These are phyloP conservation scores for Besnoitia besnoiti DNA, from an alignment of 169 alveolate genomes.

Conservation along the genomic window DNA sequence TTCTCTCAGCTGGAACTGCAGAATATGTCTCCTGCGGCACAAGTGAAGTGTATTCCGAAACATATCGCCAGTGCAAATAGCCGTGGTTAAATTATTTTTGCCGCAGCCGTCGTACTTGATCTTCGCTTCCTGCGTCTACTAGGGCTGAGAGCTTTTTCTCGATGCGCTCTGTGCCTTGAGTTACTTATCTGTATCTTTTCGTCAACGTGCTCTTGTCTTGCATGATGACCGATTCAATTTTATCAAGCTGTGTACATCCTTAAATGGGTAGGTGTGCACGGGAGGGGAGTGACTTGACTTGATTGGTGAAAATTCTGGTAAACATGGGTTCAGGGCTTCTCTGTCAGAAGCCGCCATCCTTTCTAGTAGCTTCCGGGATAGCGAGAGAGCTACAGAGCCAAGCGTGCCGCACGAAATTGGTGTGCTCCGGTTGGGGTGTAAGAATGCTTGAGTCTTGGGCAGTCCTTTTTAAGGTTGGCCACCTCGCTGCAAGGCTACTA, in stretches of 20 bases:
- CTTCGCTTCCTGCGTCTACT: neutral
- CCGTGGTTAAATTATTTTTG: neutral
- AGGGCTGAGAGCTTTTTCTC: neutral
- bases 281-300: constrained; percentile 4
- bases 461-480: constrained; percentile 32
- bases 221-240: constrained; percentile 19
- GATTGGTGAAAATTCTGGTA: neutral
- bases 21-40: constrained; percentile 68
- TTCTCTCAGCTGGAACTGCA: constrained; percentile 71
- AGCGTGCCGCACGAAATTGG: neutral
- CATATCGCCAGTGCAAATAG: constrained; percentile 26
- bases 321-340: constrained; percentile 34
- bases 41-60: constrained; percentile 56
- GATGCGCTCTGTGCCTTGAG: neutral
- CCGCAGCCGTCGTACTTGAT: neutral
- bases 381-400: constrained; percentile 27
- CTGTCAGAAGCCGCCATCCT: neutral
- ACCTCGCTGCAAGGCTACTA: neutral
- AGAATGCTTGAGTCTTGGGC: constrained; percentile 26
- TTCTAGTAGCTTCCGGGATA: constrained; percentile 18
- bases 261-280: constrained; percentile 33
- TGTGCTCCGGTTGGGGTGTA: neutral
- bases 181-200: neutral
- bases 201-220: neutral
- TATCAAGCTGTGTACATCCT: constrained; percentile 34